Conservation (phyloP, 2,329 filamentous ascomycete genomes). For the Nigrospora sphaerica region DNA sequence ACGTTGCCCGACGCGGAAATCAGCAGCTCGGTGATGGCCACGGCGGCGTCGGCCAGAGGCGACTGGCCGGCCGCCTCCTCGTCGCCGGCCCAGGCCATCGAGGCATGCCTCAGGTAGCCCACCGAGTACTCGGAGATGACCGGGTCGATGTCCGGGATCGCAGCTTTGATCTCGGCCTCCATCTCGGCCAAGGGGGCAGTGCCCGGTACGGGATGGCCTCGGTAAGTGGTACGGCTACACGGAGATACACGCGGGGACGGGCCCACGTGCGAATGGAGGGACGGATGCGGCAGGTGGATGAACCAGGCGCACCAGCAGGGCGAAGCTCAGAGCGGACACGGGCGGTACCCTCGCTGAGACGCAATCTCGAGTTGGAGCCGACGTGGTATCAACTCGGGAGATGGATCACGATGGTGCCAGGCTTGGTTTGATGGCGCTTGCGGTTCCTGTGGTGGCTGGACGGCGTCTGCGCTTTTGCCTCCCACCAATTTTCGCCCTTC, state of each 20-base stretch:
- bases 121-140: slow-evolving; percentile 88
- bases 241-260: too few species aligned
- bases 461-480: slow-evolving; percentile 1
- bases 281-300: too few species aligned
- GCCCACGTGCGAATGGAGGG: too few species aligned
- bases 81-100: slow-evolving; percentile 72
- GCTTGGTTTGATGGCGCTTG: background rate
- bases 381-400: too few species aligned
- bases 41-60: slow-evolving; percentile 77
- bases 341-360: too few species aligned
- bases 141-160: slow-evolving; percentile 81
- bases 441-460: background rate
- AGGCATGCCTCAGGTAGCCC: slow-evolving; percentile 90
- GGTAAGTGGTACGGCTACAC: too few species aligned
- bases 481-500: slow-evolving; percentile 1
- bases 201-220: too few species aligned
- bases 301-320: too few species aligned
- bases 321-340: too few species aligned
- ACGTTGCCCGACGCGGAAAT: slow-evolving; percentile 87
- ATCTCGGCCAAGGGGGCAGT: slow-evolving; percentile 35
- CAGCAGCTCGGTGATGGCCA: slow-evolving; percentile 78
- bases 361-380: too few species aligned
- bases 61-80: slow-evolving; percentile 62
- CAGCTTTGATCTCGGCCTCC: slow-evolving; percentile 80
- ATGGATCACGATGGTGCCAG: background rate